Base-by-base conservation (phyloP, 2,329 filamentous ascomycete genomes). In the Blumeria hordei region DNA sequence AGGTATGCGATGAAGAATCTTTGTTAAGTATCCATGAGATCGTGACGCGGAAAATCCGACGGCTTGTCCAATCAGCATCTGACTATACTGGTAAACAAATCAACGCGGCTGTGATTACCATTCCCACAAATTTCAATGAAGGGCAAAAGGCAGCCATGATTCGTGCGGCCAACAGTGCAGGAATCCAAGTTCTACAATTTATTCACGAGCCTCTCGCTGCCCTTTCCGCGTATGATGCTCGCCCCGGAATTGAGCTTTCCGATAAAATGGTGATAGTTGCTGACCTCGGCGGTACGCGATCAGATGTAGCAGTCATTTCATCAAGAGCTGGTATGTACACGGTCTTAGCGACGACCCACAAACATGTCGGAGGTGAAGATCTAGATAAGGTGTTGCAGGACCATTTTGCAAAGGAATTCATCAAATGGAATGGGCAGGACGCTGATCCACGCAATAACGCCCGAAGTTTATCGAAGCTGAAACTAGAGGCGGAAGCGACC, bases 331-430 rank as follows among this genome's bases (percentile, higher is more conserved):
- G 92, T 66, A 90, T 96, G 74, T 96, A 96, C 76, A 95, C 87
- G 58, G 81, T 95, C 63, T 76, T 98, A 57, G 88, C 92, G 18
- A 94, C 90, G 11, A 80, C 83, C 34, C 92, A 96, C 72, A 95
- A 94, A 70, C 88, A 96, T 66, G 85, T 90, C 62, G 81, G 85
- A 56, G 92, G 92, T 65, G 75, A 79, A 37, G 81, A 88, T 61
- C 75, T 98, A 56, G 92, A 98, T 72, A 78, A 92, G 67, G 83
- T 90, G 53, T 76, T 98, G 57, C 85, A 94, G 67, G 90, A 98
- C 67, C 83, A 95, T 74, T 95, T 96, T 63, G 85, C 90, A 63
- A 98, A 98, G 76, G 92, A 98, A 70, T 98, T 98, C 72, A 77
- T 92, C 66, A 96, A 98, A 78, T 94, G 94, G 76, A 79, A 96